Conservation (phyloP, 306 rosid species). For the Hylodesmum podocarpum region DNA sequence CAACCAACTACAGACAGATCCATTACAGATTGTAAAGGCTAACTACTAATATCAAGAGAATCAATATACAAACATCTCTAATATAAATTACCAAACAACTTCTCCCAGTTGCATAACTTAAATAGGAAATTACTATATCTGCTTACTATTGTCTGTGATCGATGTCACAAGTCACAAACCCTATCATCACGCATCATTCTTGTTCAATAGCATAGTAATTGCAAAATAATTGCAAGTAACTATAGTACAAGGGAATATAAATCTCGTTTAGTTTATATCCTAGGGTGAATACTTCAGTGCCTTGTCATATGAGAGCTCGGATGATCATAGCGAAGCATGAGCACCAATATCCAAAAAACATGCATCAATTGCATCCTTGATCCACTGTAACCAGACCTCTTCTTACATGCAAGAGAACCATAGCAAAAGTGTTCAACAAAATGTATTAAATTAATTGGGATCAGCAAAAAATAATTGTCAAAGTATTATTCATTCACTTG, state of each 20-base stretch:
- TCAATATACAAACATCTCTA: not conserved
- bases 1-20: not conserved
- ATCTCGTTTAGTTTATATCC: not conserved
- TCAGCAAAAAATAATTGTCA: not conserved
- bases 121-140: not conserved
- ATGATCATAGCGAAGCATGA: not conserved
- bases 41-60: not conserved
- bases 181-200: constrained; percentile 1
- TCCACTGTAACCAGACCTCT: not conserved
- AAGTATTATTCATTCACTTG: not conserved
- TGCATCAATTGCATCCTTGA: constrained; percentile 1
- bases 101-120: not conserved
- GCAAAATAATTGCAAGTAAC: constrained; percentile 2
- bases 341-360: not conserved
- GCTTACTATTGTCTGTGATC: not conserved
- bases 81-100: not conserved
- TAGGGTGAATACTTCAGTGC: not conserved
- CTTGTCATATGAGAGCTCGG: not conserved
- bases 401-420: not conserved
- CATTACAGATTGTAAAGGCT: not conserved
- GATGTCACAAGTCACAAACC: not conserved
- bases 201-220: constrained; percentile 1
- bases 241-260: not conserved
- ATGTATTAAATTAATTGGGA: not conserved
- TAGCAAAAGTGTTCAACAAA: constrained; percentile 3